Evolutionary conservation across 2,329 filamentous ascomycete species (phyloP).

Genomic region (Diaporthe eres): DNA sequence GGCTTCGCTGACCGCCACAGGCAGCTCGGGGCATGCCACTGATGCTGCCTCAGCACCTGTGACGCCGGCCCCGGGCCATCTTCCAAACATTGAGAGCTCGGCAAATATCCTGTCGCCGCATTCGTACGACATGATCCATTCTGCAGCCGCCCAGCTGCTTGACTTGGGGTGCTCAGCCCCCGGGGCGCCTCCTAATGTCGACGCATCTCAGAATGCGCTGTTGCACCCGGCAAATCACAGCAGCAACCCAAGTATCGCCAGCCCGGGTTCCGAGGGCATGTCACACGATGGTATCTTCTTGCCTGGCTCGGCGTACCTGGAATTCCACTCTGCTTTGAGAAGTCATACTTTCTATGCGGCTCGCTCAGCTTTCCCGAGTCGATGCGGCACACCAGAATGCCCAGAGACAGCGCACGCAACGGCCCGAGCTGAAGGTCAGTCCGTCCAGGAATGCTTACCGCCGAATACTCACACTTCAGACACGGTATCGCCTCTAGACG

Average conservation of each 20-base stretch:
- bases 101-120: constrained; percentile 7
- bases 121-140: constrained; percentile 26
- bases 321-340: constrained; percentile 21
- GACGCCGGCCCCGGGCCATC: background rate
- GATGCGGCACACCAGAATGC: constrained; percentile 13
- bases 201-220: background rate
- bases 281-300: constrained; percentile 21
- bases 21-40: constrained; percentile 4
- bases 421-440: background rate
- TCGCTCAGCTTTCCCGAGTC: constrained; percentile 15
- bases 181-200: background rate
- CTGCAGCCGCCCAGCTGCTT: constrained; percentile 20
- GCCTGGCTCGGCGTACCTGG: constrained; percentile 24
- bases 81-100: constrained; percentile 1
- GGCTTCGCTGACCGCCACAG: constrained; percentile 7
- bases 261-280: constrained; percentile 28
- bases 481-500: background rate
- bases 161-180: constrained; percentile 20
- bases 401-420: constrained; percentile 14
- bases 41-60: constrained; percentile 15
- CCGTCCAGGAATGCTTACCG: background rate
- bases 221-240: constrained; percentile 5
- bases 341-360: constrained; percentile 21
- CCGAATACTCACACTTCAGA: background rate
- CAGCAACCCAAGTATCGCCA: constrained; percentile 21